Evolutionary conservation across 352 stramenopile species (phyloP), one percentile per base, ranked within the genome.

Genomic region (Phytopythium cucurbitacearum): DNA sequence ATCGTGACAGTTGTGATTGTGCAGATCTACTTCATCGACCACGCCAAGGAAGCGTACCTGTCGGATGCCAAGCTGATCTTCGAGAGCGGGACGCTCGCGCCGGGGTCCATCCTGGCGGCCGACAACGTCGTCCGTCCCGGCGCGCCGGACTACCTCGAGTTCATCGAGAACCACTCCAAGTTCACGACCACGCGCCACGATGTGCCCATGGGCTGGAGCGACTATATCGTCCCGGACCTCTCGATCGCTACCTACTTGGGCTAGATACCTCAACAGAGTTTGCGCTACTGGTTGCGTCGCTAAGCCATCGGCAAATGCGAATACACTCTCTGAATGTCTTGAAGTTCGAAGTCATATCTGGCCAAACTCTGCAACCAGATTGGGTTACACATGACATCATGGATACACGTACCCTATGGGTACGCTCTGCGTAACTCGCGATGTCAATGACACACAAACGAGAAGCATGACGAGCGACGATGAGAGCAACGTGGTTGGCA

Each of bases 21-120:
- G 12, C 37, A 74, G 65, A 57, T 77, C n/a, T 73, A 64, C 62
- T 78, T 81, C 40, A 77, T 81, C 41, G 71, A 80, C 55, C 67
- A 80, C 51, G 65, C 75, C 42, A 76, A 76, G 60, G 59, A 41
- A 1, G 40, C 60, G 15, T 76, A 80, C 45, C 48, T 80, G 12
- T 40, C 53, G 3, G 67, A 76, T 51, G 46, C 65, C 28, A 74
- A 80, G 65, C 61, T 74, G n/a, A 73, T 80, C 32, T 7, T 69
- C 8, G 61, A 63, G n/a, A 80, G 60, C 34, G 56, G 66, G 5
- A 62, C 54, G 36, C 57, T 80, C 10, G 37, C 54, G 7, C 52
- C 64, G 7, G 52, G 61, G 4, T 72, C 67, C 7, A 28, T 74
- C 2, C 47, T 80, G 32, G 48, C 53, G 7, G 70, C 64, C 2